phyloP scores from a whole-genome alignment of 2,329 filamentous ascomycete genomes.

The Fusarium poae region DNA sequence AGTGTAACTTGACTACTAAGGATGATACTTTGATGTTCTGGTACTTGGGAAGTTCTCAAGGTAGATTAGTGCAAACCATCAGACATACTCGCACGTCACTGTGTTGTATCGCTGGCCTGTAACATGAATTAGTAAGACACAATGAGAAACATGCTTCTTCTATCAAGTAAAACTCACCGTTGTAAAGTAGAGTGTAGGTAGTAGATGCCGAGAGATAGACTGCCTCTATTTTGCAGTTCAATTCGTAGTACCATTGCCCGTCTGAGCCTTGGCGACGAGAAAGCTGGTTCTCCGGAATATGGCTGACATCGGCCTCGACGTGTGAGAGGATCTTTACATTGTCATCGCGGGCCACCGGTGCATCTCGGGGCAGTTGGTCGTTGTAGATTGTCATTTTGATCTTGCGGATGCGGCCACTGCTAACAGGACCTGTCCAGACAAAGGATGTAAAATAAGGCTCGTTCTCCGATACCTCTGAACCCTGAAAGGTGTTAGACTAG shows the following conservation, averaged over 20 bases:
- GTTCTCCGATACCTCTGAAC: constrained; percentile 57
- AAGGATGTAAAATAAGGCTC: constrained; percentile 54
- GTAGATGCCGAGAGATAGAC: constrained; percentile 59
- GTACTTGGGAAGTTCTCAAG: no score
- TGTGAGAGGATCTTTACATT: constrained; percentile 55
- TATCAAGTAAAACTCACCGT: constrained; percentile 51
- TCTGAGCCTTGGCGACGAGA: constrained; percentile 53
- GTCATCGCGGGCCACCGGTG: constrained; percentile 54
- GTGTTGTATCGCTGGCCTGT: constrained; percentile 57
- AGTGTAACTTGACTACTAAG: background rate
- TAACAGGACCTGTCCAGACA: constrained; percentile 51
- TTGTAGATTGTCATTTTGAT: constrained; percentile 56
- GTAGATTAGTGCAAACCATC: background rate
- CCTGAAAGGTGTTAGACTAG: constrained; percentile 40
- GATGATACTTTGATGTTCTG: no score
- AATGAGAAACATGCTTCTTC: background rate
- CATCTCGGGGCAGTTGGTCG: constrained; percentile 49
- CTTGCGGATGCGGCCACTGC: constrained; percentile 51
- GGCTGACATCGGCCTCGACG: constrained; percentile 57
- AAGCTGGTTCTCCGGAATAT: constrained; percentile 56
- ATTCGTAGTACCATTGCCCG: constrained; percentile 56
- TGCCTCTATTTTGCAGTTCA: constrained; percentile 57
- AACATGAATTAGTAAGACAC: constrained; percentile 30
- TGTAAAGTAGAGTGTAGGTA: constrained; percentile 59
- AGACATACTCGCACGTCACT: constrained; percentile 60